Evolutionary conservation across 2,329 filamentous ascomycete genomes (phyloP).

Genomic region (Chrysosporium queenslandicum): DNA sequence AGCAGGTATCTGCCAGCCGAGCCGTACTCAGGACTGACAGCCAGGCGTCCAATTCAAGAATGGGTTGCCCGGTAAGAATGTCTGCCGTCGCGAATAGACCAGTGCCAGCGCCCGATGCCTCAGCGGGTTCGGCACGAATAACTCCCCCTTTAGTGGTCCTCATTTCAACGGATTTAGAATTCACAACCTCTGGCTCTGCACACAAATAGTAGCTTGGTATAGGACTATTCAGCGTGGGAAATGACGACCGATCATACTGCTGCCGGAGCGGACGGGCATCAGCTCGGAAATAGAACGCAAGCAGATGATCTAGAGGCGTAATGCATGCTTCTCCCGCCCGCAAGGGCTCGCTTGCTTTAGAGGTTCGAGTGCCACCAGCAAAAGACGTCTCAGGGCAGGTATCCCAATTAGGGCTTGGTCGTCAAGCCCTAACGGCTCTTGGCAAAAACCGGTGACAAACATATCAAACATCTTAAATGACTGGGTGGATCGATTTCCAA

Average conservation of each 20-base stretch:
- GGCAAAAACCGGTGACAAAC: background rate
- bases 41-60: constrained; percentile 41
- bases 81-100: constrained; percentile 46
- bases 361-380: no score
- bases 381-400: background rate
- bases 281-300: no score
- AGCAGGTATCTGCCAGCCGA: constrained; percentile 46
- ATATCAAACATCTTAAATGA: background rate
- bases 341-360: background rate
- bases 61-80: constrained; percentile 41
- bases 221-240: no score
- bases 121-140: background rate
- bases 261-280: no score
- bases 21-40: constrained; percentile 42
- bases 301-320: no score
- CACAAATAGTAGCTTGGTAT: no score
- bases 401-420: background rate
- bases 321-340: no score
- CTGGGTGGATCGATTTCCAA: no score
- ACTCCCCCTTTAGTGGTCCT: background rate
- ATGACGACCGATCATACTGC: no score
- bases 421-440: background rate
- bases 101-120: constrained; percentile 33
- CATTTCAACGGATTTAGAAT: background rate
- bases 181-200: no score